Evolutionary conservation across 2,329 filamentous ascomycete species (phyloP).

Genomic region (Aureobasidium musti): DNA sequence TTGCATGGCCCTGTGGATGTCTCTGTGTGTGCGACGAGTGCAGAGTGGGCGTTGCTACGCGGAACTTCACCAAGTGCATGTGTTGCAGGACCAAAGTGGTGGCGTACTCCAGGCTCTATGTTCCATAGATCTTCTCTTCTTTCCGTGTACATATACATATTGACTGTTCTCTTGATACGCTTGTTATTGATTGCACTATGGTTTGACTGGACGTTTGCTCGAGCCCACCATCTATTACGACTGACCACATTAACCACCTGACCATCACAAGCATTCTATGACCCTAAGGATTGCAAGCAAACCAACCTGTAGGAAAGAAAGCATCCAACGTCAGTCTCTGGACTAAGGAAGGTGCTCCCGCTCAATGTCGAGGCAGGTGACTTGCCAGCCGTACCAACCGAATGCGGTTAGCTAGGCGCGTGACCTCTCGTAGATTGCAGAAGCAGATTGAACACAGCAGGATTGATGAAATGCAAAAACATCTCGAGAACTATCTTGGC

Average conservation of each 20-base stretch:
- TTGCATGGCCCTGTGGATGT: conserved; percentile 96
- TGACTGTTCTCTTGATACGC: not conserved
- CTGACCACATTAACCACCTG: too few species aligned
- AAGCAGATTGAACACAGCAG: not conserved
- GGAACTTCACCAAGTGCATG: conserved; percentile 95
- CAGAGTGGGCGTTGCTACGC: conserved; percentile 87
- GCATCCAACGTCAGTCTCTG: too few species aligned
- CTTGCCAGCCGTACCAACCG: not conserved
- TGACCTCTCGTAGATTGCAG: not conserved
- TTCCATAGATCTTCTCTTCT: conserved; percentile 55
- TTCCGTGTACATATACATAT: not conserved
- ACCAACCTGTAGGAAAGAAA: too few species aligned
- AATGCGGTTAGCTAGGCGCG: not conserved
- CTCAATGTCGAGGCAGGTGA: not conserved
- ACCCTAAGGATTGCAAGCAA: too few species aligned
- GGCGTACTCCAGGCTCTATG: conserved; percentile 88
- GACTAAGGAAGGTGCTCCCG: too few species aligned
- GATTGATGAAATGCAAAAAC: not conserved
- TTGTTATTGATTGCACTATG: not conserved
- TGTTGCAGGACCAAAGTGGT: conserved; percentile 87
- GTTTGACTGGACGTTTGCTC: not conserved
- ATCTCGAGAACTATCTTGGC: not conserved
- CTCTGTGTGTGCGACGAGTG: conserved; percentile 94
- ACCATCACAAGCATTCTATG: too few species aligned
- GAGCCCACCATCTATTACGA: not conserved